Base-by-base conservation (phyloP, 495 filamentous ascomycete species). In the Hyaloscypha finlandica region DNA sequence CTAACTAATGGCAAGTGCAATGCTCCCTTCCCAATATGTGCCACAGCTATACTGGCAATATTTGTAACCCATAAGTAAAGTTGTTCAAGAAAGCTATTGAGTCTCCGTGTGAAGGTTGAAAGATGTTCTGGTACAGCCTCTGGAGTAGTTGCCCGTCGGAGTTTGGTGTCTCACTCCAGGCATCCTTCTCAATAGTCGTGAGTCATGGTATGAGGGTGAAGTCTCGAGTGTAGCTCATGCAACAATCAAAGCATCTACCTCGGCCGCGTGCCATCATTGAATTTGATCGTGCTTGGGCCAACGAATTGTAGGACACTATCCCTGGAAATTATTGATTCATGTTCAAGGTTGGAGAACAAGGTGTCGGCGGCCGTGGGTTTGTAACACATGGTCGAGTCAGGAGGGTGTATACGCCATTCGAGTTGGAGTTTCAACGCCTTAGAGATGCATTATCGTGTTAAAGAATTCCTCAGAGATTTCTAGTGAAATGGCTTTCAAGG, bases 191-290 rank as follows among this genome's bases (percentile, higher is more conserved):
- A 12, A 3, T 63, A 69, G 68, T 57, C 71, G 66, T 30, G 3
- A 69, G 31, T 59, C 72, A 67, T 6, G 70, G 70, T 48, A 70
- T 68, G 55, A 73, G 70, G 51, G 63, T 61, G 35, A 74, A 71
- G 59, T 73, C 73, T 1, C 59, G 57, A 1, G 65, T 29, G 55
- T 73, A 74, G n/a, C 74, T 73, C 5, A 71, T 74, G 39, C 74
- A 76, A 37, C 67, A 73, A 76, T 73, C 37, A 75, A 66, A 1
- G 65, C 67, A 25, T 76, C 74, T 16, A 71, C 70, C 53, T 73
- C 69, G 73, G 33, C 29, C 51, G 35, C 1, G 53, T 63, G 12
- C 68, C 71, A 37, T 71, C 66, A 19, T 62, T 65, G 2, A 76
- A 58, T 56, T 71, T 39, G 0, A 75, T 64, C 35, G 63, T 33